Base-by-base conservation (phyloP, 306 rosid species). In the Dalbergia cultrata region DNA sequence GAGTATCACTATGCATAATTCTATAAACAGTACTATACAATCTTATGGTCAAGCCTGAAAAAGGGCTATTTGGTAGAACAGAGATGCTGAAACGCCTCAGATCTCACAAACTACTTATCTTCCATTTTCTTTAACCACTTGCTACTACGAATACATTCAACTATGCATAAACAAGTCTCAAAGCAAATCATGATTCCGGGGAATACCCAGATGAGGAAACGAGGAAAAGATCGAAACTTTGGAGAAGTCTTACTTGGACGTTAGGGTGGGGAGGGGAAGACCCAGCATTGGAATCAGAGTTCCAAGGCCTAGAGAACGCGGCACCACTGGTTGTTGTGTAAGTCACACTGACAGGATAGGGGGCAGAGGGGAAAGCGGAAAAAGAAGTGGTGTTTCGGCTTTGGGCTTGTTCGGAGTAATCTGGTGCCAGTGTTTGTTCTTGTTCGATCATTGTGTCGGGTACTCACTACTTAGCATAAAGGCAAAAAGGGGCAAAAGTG, bases 271-370 rank as follows among this genome's bases (percentile, higher is more conserved):
- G 69, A 80, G 83, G 16, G 72, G 82, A 45, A 70, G 92, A 7
- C 67, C 65, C 84, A 70, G 87, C 80, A 80, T 84, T 89, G 60
- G 89, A 81, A 56, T 93, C 93, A 35, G 97, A 85, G 81, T 72
- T 87, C 90, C 92, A 91, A 67, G 86, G 70, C 85, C 84, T 87
- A 8, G 60, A 54, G 22, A 83, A 52, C 4, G 83, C 83, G 0
- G 80, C 83, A 1, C 64, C 83, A 1, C 64, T 7, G 41, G 41
- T 37, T 37, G 41, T 5, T 37, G 41, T 7, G 4, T 10, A 47
- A 13, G 5, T 1, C 16, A 47, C 13, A 12, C 53, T 47, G 53
- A 0, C 3, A 2, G 53, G 14, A 37, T 2, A 37, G 41, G 12
- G 6, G 1, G 16, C 53, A 10, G 53, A 47, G 53, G 10, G 9